Evolutionary conservation across 176 grass and related monocot genomes (phyloP), one percentile per base, ranked within the genome.

Genomic region (Eremochloa ophiuroides): DNA sequence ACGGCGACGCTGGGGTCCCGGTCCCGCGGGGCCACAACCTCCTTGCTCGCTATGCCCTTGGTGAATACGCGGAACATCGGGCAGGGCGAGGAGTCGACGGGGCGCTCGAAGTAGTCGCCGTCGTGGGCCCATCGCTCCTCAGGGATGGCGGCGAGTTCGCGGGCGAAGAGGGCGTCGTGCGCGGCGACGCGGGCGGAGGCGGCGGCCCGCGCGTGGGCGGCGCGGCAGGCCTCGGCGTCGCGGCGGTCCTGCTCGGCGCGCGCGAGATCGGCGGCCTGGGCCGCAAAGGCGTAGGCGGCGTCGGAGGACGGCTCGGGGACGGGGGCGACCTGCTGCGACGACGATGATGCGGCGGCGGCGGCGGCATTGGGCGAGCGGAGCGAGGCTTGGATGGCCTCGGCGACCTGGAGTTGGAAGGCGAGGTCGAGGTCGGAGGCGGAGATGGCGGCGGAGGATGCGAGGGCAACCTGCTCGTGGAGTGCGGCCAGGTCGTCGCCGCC

Each of bases 371-470:
- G 62, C 27, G 13, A 9, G 27, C 27, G 27, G 61, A 82, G 84
- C 9, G 91, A 93, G 22, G 81, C 87, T 9, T 77, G 23, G 84
- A 90, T 80, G 62, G 87, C 91, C 81, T 90, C 91, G 42, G 73
- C 56, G 31, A 93, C 64, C 71, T 90, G 91, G 42, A 93, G 75
- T 7, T 81, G 56, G 76, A 79, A 89, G 20, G 87, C 91, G 39
- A 65, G 28, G 44, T 90, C 87, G 0, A 65, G 59, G 40, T 78
- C 76, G 76, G 60, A 16, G 18, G 75, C 59, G 27, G 44, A 51
- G 44, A 72, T 30, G 15, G 69, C 42, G 26, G 69, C 69, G 16
- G 43, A 48, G 7, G 46, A 74, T 18, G 29, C 46, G 29, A 53
- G 71, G 46, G 17, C 9, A 10, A 35, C 30, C 29, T 63, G 75